phyloP scores from a whole-genome alignment of 2,329 filamentous ascomycete genomes.

The Leptographium radiaticola region DNA sequence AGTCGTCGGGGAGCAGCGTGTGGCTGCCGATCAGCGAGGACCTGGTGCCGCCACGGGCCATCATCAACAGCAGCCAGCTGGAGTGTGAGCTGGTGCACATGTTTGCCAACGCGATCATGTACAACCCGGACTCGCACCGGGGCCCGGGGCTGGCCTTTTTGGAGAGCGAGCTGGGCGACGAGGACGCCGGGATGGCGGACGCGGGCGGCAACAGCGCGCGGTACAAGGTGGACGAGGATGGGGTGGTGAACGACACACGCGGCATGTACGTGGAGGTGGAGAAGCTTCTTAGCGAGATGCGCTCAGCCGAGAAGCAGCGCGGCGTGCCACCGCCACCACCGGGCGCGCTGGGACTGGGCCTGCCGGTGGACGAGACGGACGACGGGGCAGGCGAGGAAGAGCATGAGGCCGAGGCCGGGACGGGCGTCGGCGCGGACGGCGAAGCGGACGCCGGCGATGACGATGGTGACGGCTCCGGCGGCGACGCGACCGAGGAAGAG shows the following conservation, averaged over 20 bases:
- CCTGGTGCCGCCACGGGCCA: constrained; percentile 71
- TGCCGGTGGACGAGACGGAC: background rate
- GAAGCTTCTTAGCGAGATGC: constrained; percentile 61
- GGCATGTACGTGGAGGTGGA: constrained; percentile 87
- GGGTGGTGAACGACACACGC: constrained; percentile 73
- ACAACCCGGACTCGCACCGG: constrained; percentile 71
- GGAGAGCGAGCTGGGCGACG: constrained; percentile 25
- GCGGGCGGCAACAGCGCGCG: constrained; percentile 24
- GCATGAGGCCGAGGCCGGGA: constrained; percentile 2
- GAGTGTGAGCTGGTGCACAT: constrained; percentile 91
- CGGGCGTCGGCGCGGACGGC: constrained; percentile 3
- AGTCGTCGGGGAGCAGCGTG: constrained; percentile 32
- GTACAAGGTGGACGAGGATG: constrained; percentile 66
- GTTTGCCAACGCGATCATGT: constrained; percentile 98
- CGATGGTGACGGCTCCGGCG: constrained; percentile 3
- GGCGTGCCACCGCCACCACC: constrained; percentile 23
- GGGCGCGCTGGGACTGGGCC: constrained; percentile 10
- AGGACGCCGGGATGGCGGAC: constrained; percentile 16
- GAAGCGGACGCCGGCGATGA: background rate
- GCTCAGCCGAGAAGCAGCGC: constrained; percentile 54
- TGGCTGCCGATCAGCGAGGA: constrained; percentile 62
- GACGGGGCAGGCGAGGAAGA: constrained; percentile 1
- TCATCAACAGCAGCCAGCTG: constrained; percentile 85
- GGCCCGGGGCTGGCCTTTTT: constrained; percentile 54
- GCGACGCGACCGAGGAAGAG: background rate